A percentile compares a stretch with the other conserved stretches of the same genome.
phyloP scores from a whole-genome alignment of 176 grass and related monocot species.

The Oryza glumipatula region DNA sequence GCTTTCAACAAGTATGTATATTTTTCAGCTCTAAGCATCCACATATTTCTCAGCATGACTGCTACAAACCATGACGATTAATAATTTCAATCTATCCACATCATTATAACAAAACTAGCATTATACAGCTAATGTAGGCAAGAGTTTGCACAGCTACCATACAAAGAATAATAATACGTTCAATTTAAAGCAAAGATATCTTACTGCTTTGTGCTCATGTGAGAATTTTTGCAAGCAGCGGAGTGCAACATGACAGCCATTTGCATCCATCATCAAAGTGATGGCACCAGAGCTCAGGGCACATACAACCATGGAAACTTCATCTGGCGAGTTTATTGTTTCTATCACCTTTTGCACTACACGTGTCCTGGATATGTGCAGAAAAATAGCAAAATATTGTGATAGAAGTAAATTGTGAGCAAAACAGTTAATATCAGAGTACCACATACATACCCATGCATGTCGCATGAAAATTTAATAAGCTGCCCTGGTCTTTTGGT shows the following conservation, averaged over 20 bases:
- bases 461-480: conserved; percentile 65
- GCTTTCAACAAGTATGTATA: background rate
- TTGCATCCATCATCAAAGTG: conserved; percentile 68
- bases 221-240: conserved; percentile 65
- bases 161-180: background rate
- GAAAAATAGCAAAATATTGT: background rate
- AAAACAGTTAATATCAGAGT: background rate
- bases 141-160: background rate
- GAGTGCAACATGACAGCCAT: conserved; percentile 72
- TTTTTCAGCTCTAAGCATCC: background rate
- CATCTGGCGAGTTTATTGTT: conserved; percentile 46
- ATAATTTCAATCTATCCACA: background rate
- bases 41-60: background rate
- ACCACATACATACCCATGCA: conserved; percentile 65
- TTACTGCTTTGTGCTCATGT: conserved; percentile 57
- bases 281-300: conserved; percentile 49
- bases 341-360: conserved; percentile 85
- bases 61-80: background rate
- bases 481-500: conserved; percentile 53
- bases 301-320: conserved; percentile 58
- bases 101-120: background rate
- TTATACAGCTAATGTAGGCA: background rate
- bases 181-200: conserved; percentile 25
- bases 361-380: conserved; percentile 58
- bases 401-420: background rate